Evolutionary conservation across 2,329 filamentous ascomycete species (phyloP), one percentile per base, ranked within the genome.

Genomic region (Penicillium griseofulvum): DNA sequence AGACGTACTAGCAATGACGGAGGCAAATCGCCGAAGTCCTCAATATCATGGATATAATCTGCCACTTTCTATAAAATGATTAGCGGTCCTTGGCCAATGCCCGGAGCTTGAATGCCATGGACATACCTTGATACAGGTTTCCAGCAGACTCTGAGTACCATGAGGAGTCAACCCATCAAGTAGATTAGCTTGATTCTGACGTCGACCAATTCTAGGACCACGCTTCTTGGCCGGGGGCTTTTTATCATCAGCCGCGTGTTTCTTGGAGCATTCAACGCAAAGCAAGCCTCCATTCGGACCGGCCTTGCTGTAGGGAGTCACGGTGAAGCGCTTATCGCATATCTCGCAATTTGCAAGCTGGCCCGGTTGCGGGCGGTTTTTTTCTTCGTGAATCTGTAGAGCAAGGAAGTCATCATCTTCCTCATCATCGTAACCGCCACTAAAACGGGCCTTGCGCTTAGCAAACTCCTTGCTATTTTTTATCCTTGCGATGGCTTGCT

Each of bases 301-400:
- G 28, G 87, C 83, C 61, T 91, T 88, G 59, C 88, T 91, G 75
- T 97, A 97, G 0, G 90, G 83, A 0, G 93, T 97, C 42, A 97
- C 92, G 0, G 91, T 96, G 68, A 97, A 97, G 36, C 91, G 86
- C 59, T 94, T 96, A 41, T 83, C 81, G 71, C 93, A 97, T 3
- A 87, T 76, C 59, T 89, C 91, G 69, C 93, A 97, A 62, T 96
- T 92, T 60, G 89, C 91, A 68, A 93, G 84, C 72, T 97, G 93
- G 2, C 90, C 91, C 1, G 91, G 89, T n/a, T 87, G 71, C 1
- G 87, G 86, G 26, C 69, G 70, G 22, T 70, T 65, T 63, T 84
- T 85, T 63, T 81, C 78, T 69, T 83, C 79, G 73, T 83, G 79
- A 64, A 84, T 81, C 49, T 81, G 76, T 48, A 70, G 66, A 5